Evolutionary conservation across 139 green algal genomes (phyloP), one percentile per base, ranked within the genome.

Genomic region (Coelastrella sp.): DNA sequence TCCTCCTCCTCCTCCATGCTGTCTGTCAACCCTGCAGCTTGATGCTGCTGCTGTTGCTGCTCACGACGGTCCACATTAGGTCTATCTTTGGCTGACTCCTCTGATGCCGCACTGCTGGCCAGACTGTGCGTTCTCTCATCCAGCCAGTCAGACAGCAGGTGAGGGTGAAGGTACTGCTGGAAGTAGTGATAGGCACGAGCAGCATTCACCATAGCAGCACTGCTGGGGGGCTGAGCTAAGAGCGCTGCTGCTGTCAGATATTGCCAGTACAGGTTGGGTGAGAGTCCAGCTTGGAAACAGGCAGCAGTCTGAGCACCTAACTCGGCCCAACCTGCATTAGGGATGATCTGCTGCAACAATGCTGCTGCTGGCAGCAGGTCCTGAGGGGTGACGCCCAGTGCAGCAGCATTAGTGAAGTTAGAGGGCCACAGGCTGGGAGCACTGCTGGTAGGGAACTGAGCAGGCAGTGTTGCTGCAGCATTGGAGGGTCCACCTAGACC

Each of bases 231-330:
- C 60, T 84, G 78, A 27, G 62, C 41, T 21, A 84, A 37, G 40
- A 82, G 53, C 6, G 75, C 75, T 8, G 78, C 78, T 34, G 78
- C 78, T n/a, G 78, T 76, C 21, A 84, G 30, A n/a, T 84, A 84
- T 40, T 84, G 60, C 78, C 78, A 84, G 62, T 84, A 84, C 38
- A 84, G 30, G 3, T 17, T 43, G 19, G 78, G 78, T 19, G 25
- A 50, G 8, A 84, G 37, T 9, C 78, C 78, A 23, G 78, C 78
- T 37, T 84, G 25, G 78, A 84, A 84, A 19, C 35, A 51, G 21
- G 78, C 78, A 15, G 78, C 78, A 25, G 78, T 84, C 40, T 60
- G 37, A 7, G 78, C 62, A 34, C 78, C 78, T 9, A 84, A 60
- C 40, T 84, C 78, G 4, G 59, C 59, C 78, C 78, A 84, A 4